phyloP scores from a whole-genome alignment of 2,329 filamentous ascomycete genomes.

The Pleurostoma richardsiae region DNA sequence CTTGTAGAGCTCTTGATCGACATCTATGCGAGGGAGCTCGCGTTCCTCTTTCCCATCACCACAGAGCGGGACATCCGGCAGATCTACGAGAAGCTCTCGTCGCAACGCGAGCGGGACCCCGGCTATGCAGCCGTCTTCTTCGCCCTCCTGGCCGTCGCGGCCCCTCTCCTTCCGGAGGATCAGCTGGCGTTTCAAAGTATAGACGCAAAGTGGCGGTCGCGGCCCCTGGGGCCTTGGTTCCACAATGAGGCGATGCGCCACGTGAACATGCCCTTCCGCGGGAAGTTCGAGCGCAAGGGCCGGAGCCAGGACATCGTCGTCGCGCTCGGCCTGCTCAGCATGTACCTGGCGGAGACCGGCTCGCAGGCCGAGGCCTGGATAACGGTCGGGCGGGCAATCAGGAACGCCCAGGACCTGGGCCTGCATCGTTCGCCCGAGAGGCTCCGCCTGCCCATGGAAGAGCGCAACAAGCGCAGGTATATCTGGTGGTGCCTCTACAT shows the following conservation, averaged over 20 bases:
- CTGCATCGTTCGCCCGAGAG: neutral
- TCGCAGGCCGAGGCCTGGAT: neutral
- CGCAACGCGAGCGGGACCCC: neutral
- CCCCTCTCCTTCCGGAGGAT: neutral
- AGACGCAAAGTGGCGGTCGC: neutral
- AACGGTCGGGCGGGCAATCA: neutral
- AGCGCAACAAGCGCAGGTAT: neutral
- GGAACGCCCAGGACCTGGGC: neutral
- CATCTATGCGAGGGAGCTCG: neutral
- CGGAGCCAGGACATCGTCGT: neutral
- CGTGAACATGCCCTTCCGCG: neutral
- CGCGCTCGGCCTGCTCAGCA: neutral
- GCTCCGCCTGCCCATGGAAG: neutral
- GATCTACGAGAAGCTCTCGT: neutral
- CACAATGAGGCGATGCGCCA: neutral
- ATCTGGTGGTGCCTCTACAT: neutral
- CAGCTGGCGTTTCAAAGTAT: neutral
- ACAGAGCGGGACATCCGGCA: neutral
- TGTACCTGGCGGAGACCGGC: neutral
- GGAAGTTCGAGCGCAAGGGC: neutral
- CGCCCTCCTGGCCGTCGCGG: neutral
- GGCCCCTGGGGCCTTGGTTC: neutral
- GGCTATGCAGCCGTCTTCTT: neutral
- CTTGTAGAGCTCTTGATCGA: neutral
- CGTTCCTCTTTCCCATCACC: neutral